A percentile compares a stretch with the other conserved stretches of the same genome.
phyloP scores from a whole-genome alignment of 371 early-diverging fungal species.

The Smittium culicis region DNA sequence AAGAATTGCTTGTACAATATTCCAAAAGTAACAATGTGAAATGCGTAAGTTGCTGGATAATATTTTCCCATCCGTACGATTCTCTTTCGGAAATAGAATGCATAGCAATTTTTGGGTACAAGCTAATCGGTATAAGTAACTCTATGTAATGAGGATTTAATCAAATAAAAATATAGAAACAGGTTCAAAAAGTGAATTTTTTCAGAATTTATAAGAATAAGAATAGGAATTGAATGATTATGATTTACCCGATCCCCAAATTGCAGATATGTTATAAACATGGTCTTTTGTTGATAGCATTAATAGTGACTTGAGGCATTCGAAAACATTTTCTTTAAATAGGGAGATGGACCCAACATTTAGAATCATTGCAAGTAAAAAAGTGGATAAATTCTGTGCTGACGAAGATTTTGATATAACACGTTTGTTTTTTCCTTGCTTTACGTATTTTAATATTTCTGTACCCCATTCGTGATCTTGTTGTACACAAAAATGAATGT shows the following conservation, averaged over 20 bases:
- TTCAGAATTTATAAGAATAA: neutral
- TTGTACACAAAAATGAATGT: slow-evolving; percentile 25
- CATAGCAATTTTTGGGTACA: neutral
- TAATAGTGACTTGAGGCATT: neutral
- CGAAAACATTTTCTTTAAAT: slow-evolving; percentile 5
- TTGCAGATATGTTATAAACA: neutral
- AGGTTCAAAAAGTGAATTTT: neutral
- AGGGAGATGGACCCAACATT: slow-evolving; percentile 1
- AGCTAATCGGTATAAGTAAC: neutral
- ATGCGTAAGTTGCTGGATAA: neutral
- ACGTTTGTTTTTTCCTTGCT: slow-evolving; percentile 2
- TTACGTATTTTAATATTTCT: slow-evolving; percentile 7
- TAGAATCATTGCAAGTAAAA: slow-evolving; percentile 6
- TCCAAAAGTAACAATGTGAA: slow-evolving; percentile 12
- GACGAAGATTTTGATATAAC: neutral
- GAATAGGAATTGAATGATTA: neutral
- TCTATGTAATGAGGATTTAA: neutral
- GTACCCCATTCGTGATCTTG: slow-evolving; percentile 21
- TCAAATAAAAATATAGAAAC: neutral
- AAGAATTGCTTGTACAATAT: neutral
- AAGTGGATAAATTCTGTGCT: neutral
- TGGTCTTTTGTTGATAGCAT: neutral
- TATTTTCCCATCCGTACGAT: neutral
- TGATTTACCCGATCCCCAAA: slow-evolving; percentile 8
- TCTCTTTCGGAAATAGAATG: neutral